These are phyloP conservation scores for Medicago truncatula DNA, from an alignment of 306 rosid genomes.

Conservation along the genomic window MtrunA17r5.0-ANR NC_053047.1:10698501-10699000, in stretches of 20 bases:
- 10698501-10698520: slow-evolving; percentile 76
- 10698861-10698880: background rate
- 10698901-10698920: slow-evolving; percentile 93
- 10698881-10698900: background rate
- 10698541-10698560: slow-evolving; percentile 71
- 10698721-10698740: background rate
- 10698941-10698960: slow-evolving; percentile 75
- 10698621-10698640: background rate
- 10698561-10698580: slow-evolving; percentile 74
- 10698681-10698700: no score
- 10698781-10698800: no score
- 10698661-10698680: no score
- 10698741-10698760: background rate
- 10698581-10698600: slow-evolving; percentile 66
- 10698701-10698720: no score
- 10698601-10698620: background rate
- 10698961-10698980: slow-evolving; percentile 81
- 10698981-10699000: slow-evolving; percentile 65
- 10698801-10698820: no score
- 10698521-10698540: slow-evolving; percentile 59
- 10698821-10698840: no score
- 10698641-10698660: background rate
- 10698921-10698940: slow-evolving; percentile 73
- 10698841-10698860: no score
- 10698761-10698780: no score